phyloP scores from a whole-genome alignment of 2,329 filamentous ascomycete species.

The Celoporthe dispersa region DNA sequence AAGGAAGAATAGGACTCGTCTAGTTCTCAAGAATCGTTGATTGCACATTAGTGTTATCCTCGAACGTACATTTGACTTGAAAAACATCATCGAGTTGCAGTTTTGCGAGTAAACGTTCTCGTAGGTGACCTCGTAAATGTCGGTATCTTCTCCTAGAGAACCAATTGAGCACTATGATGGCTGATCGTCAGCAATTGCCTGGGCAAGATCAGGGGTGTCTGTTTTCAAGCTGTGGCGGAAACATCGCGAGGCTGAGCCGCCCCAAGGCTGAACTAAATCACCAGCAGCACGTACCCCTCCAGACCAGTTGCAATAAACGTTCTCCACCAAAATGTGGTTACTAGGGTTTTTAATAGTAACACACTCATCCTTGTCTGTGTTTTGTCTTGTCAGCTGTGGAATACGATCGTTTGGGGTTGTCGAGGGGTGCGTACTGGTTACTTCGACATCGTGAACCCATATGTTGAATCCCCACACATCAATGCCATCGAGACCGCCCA shows the following conservation, averaged over 20 bases:
- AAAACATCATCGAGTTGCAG: conserved; percentile 64
- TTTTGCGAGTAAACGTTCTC: conserved; percentile 59
- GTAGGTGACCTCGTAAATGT: conserved; percentile 56
- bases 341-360: conserved; percentile 58
- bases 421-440: conserved; percentile 47
- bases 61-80: conserved; percentile 53
- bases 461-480: conserved; percentile 58
- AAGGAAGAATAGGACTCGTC: neutral
- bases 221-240: neutral
- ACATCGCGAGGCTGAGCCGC: conserved; percentile 35
- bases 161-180: neutral
- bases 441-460: conserved; percentile 61
- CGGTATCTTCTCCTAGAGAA: conserved; percentile 46
- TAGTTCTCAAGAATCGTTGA: neutral
- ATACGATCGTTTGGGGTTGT: neutral
- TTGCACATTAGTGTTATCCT: neutral
- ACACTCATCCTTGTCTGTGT: conserved; percentile 58
- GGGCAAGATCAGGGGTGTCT: neutral
- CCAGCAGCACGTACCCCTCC: conserved; percentile 58
- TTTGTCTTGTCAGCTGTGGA: neutral
- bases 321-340: conserved; percentile 57
- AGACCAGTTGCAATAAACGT: conserved; percentile 59
- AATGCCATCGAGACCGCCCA: conserved; percentile 57
- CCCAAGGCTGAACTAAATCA: conserved; percentile 35
- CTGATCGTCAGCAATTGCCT: neutral